These are phyloP conservation scores for Niveomyces coronatus DNA, from an alignment of 2,329 filamentous ascomycete genomes.

Conservation along the genomic window DNA sequence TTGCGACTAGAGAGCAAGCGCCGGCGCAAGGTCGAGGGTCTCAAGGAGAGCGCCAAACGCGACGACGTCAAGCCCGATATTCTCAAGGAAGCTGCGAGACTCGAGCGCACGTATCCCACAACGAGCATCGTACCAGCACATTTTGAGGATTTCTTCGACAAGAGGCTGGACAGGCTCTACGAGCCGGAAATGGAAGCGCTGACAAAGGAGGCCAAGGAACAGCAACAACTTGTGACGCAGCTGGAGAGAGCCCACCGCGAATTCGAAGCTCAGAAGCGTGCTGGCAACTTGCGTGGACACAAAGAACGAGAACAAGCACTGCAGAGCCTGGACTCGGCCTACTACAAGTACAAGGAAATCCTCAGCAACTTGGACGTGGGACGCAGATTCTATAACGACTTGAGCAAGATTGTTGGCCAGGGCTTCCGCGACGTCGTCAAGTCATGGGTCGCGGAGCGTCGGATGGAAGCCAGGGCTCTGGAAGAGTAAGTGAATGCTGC, in stretches of 20 bases:
- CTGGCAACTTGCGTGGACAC: constrained; percentile 49
- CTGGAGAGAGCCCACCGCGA: constrained; percentile 67
- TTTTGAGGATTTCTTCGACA: constrained; percentile 86
- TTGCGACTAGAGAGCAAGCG: constrained; percentile 72
- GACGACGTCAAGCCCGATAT: constrained; percentile 88
- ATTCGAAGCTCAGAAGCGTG: constrained; percentile 62
- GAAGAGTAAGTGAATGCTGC: constrained; percentile 50
- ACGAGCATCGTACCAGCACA: constrained; percentile 78
- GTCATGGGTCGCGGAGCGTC: constrained; percentile 68
- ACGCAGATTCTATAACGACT: constrained; percentile 93
- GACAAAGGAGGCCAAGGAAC: constrained; percentile 62
- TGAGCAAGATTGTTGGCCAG: constrained; percentile 71
- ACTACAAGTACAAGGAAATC: constrained; percentile 94
- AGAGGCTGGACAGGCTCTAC: constrained; percentile 64
- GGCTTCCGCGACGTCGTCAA: constrained; percentile 71
- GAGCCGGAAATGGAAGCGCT: constrained; percentile 66
- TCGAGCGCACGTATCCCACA: constrained; percentile 79
- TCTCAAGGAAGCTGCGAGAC: constrained; percentile 67
- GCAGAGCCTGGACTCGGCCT: constrained; percentile 81
- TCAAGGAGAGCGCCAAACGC: constrained; percentile 68
- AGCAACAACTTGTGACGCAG: constrained; percentile 59
- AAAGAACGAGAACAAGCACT: constrained; percentile 74
- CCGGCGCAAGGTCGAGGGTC: constrained; percentile 64
- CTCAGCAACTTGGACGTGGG: constrained; percentile 84
- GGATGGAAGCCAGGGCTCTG: constrained; percentile 68